These are phyloP conservation scores for Rhodamnia rubescens DNA, from an alignment of 345 rosid species.

Conservation along the genomic window DNA sequence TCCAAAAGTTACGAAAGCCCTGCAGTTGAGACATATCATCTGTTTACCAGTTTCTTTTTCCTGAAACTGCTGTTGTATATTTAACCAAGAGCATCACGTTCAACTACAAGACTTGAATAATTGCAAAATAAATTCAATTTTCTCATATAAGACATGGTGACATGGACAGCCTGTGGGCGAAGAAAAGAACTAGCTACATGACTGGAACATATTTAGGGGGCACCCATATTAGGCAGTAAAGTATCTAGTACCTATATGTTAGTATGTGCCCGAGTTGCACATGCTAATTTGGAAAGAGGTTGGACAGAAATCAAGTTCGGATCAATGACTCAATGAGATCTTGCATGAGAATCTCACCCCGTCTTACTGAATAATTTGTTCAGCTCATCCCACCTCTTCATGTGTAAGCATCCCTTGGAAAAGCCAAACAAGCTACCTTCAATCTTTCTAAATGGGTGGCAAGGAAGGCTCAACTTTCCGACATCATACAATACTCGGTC, in stretches of 20 bases:
- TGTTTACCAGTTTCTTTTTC: not conserved
- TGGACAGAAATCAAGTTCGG: rapidly evolving
- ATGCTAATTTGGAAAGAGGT: not conserved
- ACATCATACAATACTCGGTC: conserved; percentile 78
- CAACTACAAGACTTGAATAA: not conserved
- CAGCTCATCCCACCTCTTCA: conserved; percentile 91
- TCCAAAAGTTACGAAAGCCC: conserved; percentile 73
- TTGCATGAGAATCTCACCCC: conserved; percentile 31
- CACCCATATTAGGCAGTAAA: not conserved
- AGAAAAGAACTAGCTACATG: not conserved
- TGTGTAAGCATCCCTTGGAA: conserved; percentile 83
- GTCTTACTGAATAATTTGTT: conserved; percentile 44
- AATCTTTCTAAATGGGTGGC: conserved; percentile 61
- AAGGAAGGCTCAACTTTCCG: conserved; percentile 46
- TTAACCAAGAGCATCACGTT: not conserved
- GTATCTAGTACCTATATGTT: not conserved
- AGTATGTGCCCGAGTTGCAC: not conserved
- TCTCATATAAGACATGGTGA: not conserved
- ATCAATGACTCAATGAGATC: not conserved
- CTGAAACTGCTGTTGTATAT: not conserved
- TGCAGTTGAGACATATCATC: conserved; percentile 11
- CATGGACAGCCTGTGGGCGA: not conserved
- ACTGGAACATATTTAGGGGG: not conserved
- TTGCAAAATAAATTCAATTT: not conserved
- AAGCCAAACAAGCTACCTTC: conserved; percentile 68